phyloP scores from a whole-genome alignment of 345 rosid genomes.

The Citrus maxima region DNA sequence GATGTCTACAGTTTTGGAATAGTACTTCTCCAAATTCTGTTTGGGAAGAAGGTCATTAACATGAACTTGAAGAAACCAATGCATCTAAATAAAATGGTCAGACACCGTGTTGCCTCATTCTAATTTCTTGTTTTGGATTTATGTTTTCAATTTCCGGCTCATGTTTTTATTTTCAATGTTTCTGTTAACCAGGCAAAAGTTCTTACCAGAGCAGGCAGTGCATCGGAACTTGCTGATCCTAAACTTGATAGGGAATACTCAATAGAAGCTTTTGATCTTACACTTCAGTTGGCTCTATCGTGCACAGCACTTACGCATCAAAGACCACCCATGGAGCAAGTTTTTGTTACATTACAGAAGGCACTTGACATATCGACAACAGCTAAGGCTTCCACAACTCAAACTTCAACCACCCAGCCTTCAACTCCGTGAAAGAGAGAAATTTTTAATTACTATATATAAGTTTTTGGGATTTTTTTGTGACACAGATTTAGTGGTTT shows the following conservation, averaged over 20 bases:
- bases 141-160: neutral
- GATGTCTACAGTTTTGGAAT: conserved; percentile 55
- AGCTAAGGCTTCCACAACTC: conserved; percentile 21
- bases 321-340: conserved; percentile 45
- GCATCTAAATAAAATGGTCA: conserved; percentile 42
- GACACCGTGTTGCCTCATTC: neutral
- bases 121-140: neutral
- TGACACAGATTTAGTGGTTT: neutral
- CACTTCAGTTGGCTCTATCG: conserved; percentile 41
- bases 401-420: conserved; percentile 5
- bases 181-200: conserved; percentile 38
- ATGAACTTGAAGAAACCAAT: conserved; percentile 38
- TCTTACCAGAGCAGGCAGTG: conserved; percentile 33
- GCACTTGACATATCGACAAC: conserved; percentile 37
- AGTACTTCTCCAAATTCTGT: conserved; percentile 47
- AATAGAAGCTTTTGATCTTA: conserved; percentile 42
- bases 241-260: conserved; percentile 42
- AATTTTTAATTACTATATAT: neutral
- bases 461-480: neutral
- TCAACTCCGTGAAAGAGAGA: neutral
- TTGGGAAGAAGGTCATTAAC: conserved; percentile 45
- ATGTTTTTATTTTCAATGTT: neutral
- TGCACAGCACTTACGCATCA: conserved; percentile 38
- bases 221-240: conserved; percentile 37
- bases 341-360: conserved; percentile 32